Evolutionary conservation across 371 early-diverging fungal species (phyloP).

Genomic region (Actinomucor elegans): DNA sequence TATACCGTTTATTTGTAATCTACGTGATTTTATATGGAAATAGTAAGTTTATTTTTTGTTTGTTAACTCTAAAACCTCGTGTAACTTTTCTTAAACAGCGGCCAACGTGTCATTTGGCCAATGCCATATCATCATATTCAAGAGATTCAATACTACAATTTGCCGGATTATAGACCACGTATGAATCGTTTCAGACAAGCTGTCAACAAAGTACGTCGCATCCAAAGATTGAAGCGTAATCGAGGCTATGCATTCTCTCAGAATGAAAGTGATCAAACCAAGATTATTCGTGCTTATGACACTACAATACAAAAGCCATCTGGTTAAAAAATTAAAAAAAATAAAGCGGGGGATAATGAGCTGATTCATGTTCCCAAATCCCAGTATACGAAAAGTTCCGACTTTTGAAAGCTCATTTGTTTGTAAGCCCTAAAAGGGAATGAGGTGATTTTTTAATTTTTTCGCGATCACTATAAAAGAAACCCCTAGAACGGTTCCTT

Average conservation of each 20-base stretch:
- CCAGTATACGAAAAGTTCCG: background rate
- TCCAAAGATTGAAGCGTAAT: constrained; percentile 85
- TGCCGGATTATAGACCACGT: constrained; percentile 91
- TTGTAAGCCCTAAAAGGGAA: constrained; percentile 14
- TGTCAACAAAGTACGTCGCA: constrained; percentile 88
- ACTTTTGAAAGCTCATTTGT: constrained; percentile 4
- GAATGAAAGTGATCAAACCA: constrained; percentile 91
- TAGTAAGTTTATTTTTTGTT: constrained; percentile 59
- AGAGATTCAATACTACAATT: constrained; percentile 94
- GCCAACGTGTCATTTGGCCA: constrained; percentile 72
- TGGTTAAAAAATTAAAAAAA: constrained; percentile 42
- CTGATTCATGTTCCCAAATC: background rate
- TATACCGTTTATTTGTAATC: constrained; percentile 77
- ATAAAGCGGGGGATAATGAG: background rate
- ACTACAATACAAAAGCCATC: constrained; percentile 87
- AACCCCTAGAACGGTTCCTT: too few relatives aligned
- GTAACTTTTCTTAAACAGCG: constrained; percentile 30
- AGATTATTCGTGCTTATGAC: constrained; percentile 91
- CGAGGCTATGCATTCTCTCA: constrained; percentile 96
- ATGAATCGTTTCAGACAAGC: constrained; percentile 95
- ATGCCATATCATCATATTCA: constrained; percentile 89
- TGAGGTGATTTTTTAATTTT: constrained; percentile 11
- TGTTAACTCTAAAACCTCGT: too few relatives aligned
- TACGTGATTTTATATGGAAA: constrained; percentile 92
- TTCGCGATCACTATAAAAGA: background rate